Conservation (phyloP, 208 protist species). For the Crithidia bombi region DNA sequence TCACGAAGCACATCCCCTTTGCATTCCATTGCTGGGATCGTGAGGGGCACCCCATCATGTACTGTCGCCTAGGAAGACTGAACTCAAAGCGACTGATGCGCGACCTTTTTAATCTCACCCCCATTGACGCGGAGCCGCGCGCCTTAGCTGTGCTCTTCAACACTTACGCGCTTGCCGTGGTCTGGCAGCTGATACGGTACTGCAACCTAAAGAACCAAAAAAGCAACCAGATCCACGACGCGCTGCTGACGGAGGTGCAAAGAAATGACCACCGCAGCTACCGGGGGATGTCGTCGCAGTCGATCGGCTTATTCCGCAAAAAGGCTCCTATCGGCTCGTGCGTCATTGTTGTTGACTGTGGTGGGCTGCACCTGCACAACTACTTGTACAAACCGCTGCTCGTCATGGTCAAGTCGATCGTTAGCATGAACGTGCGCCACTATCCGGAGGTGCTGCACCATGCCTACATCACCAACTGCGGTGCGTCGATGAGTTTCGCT, state of each 20-base stretch:
- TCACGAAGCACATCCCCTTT: conserved; percentile 46
- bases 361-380: conserved; percentile 30
- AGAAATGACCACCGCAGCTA: neutral
- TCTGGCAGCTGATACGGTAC: conserved; percentile 59
- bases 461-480: conserved; percentile 64
- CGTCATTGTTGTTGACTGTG: conserved; percentile 55
- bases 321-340: conserved; percentile 35
- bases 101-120: conserved; percentile 51
- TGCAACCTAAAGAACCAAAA: conserved; percentile 33
- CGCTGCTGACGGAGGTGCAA: conserved; percentile 7
- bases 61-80: conserved; percentile 40
- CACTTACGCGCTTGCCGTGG: conserved; percentile 57
- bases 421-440: conserved; percentile 44
- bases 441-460: conserved; percentile 68
- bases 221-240: conserved; percentile 30
- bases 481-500: conserved; percentile 30
- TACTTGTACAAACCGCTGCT: conserved; percentile 46
- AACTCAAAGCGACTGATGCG: conserved; percentile 40
- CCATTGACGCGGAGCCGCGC: conserved; percentile 49
- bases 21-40: conserved; percentile 80
- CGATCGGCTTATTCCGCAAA: conserved; percentile 9
- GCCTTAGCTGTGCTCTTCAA: conserved; percentile 55
- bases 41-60: conserved; percentile 68
- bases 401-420: conserved; percentile 38
- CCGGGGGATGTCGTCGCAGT: neutral